These are phyloP conservation scores for Pyrenochaeta sp. DNA, from an alignment of 2,329 filamentous ascomycete species.

Conservation along the genomic window DNA sequence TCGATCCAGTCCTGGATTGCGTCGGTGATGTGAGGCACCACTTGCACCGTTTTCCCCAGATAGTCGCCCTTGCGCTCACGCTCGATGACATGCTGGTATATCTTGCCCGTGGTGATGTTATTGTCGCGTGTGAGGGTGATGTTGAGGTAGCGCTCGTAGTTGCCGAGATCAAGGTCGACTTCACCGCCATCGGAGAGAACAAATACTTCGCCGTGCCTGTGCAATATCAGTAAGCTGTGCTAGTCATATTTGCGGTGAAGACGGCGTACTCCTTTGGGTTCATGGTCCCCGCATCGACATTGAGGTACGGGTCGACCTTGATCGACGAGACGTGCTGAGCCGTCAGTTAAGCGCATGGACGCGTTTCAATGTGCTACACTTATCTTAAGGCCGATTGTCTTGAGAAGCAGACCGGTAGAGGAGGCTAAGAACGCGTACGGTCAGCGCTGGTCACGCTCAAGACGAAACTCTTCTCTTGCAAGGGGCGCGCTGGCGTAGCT, in stretches of 20 bases:
- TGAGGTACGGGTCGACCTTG: constrained; percentile 78
- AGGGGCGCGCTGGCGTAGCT: constrained; percentile 15
- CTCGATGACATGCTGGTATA: constrained; percentile 89
- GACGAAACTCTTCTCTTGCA: neutral
- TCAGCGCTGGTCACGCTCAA: constrained; percentile 25
- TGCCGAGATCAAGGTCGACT: constrained; percentile 77
- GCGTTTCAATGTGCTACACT: constrained; percentile 47
- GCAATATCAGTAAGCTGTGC: constrained; percentile 13
- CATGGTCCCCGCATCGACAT: constrained; percentile 79
- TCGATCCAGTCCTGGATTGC: constrained; percentile 94
- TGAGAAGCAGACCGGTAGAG: constrained; percentile 77
- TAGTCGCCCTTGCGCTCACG: constrained; percentile 78
- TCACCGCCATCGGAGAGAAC: constrained; percentile 86
- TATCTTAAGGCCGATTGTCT: constrained; percentile 82
- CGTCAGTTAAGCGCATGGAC: constrained; percentile 40
- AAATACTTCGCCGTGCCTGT: constrained; percentile 86
- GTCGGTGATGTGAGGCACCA: constrained; percentile 91
- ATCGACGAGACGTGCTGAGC: constrained; percentile 67
- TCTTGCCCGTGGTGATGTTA: constrained; percentile 98
- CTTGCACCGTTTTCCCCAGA: constrained; percentile 86
- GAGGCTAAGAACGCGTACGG: constrained; percentile 63
- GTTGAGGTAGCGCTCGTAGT: constrained; percentile 83
- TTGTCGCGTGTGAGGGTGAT: constrained; percentile 84
- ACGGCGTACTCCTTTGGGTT: constrained; percentile 66
- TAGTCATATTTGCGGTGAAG: neutral